Conservation (phyloP, 345 rosid genomes). For the Limnanthes douglasii region DNA sequence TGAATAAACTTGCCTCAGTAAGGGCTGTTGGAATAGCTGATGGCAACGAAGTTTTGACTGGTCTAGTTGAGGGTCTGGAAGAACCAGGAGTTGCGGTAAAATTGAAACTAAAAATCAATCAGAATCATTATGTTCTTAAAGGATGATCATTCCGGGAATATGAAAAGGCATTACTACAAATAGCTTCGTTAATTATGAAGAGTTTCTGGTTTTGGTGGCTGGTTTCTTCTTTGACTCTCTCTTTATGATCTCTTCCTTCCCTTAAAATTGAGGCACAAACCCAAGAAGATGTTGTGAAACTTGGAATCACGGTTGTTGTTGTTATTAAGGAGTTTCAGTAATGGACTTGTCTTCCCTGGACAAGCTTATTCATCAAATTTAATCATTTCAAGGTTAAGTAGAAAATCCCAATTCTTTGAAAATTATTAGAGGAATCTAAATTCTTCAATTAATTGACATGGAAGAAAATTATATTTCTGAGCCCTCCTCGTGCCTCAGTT, state of each 20-base stretch:
- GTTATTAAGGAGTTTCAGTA: constrained; percentile 63
- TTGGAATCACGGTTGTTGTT: constrained; percentile 48
- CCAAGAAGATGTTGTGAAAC: constrained; percentile 62
- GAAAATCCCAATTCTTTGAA: too few species aligned
- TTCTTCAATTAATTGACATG: too few species aligned
- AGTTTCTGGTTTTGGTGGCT: constrained; percentile 91
- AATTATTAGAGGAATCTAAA: too few species aligned
- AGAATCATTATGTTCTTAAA: constrained; percentile 71
- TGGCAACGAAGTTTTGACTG: constrained; percentile 84
- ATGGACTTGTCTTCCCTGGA: constrained; percentile 70
- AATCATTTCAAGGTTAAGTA: too few species aligned
- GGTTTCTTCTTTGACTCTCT: constrained; percentile 97
- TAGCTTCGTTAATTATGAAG: constrained; percentile 85
- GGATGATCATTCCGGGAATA: constrained; percentile 89
- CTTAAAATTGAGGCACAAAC: constrained; percentile 92
- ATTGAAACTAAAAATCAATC: constrained; percentile 73
- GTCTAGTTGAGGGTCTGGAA: constrained; percentile 66
- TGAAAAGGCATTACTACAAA: constrained; percentile 75
- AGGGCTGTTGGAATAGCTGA: constrained; percentile 47
- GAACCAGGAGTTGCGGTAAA: constrained; percentile 71
- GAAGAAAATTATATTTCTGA: too few species aligned
- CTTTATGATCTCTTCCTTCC: constrained; percentile 96
- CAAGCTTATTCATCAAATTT: constrained; percentile 29
- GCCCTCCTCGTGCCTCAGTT: too few species aligned
- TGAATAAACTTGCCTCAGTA: constrained; percentile 89